Evolutionary conservation across 164 flowering plant species (phyloP).

Genomic region (Buxus sempervirens): DNA sequence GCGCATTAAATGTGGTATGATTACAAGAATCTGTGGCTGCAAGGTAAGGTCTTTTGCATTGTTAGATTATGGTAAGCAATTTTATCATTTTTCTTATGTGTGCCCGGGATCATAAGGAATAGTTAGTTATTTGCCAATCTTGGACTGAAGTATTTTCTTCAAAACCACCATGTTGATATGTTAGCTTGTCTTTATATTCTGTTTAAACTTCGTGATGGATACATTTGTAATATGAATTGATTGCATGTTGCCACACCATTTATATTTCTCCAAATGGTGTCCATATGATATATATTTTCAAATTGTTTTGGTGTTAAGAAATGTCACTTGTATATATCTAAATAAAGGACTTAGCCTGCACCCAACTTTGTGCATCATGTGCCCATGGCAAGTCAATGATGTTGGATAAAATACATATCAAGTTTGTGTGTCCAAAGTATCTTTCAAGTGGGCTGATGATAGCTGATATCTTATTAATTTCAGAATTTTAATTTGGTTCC

Average conservation of each 20-base stretch:
- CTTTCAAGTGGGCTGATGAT: too few species aligned
- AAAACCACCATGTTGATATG: background rate
- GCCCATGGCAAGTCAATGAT: slow-evolving; percentile 79
- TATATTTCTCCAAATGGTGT: background rate
- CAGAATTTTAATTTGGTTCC: too few species aligned
- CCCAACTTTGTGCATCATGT: too few species aligned
- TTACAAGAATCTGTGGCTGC: slow-evolving; percentile 20
- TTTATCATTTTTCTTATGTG: background rate
- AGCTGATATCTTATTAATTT: too few species aligned
- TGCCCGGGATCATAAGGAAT: background rate
- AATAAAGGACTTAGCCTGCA: slow-evolving; percentile 91
- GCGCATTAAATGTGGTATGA: too few species aligned
- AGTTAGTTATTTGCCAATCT: too few species aligned
- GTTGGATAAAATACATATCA: slow-evolving; percentile 71
- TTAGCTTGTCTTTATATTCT: too few species aligned
- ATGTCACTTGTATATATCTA: slow-evolving; percentile 69
- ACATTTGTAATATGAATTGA: background rate
- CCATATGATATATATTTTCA: background rate
- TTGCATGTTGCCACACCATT: background rate
- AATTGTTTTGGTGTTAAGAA: slow-evolving; percentile 27
- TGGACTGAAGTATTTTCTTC: background rate
- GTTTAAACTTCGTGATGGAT: background rate
- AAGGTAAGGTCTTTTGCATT: slow-evolving; percentile 23
- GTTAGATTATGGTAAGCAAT: background rate
- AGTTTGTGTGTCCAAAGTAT: too few species aligned